Evolutionary conservation across 2,329 filamentous ascomycete genomes (phyloP).

Genomic region (Colletotrichum caudatum): DNA sequence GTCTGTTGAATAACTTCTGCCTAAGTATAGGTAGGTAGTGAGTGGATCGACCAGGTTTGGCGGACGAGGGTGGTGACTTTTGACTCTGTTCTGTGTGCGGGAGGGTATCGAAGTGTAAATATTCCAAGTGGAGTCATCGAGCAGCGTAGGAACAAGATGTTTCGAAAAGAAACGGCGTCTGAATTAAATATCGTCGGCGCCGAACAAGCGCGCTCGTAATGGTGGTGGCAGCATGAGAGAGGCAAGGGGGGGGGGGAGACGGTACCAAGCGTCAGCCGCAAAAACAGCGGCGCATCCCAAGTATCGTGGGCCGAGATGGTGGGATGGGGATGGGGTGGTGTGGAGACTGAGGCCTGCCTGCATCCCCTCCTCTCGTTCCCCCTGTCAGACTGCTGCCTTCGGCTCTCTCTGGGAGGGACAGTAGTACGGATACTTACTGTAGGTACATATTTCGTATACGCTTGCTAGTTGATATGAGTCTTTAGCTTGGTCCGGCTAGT

Average conservation of each 20-base stretch:
- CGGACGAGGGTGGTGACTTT: neutral
- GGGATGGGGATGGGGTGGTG: constrained; percentile 29
- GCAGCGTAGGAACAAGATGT: constrained; percentile 10
- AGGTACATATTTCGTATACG: neutral
- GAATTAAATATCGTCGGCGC: constrained; percentile 36
- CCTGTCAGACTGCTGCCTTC: constrained; percentile 38
- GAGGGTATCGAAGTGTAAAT: constrained; percentile 35
- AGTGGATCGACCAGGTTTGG: constrained; percentile 19
- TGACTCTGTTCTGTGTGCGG: constrained; percentile 10
- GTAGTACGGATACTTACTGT: no score
- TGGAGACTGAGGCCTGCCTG: constrained; percentile 34
- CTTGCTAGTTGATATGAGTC: constrained; percentile 35
- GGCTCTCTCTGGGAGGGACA: neutral
- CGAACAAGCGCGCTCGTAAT: constrained; percentile 15
- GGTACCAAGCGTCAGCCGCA: constrained; percentile 26
- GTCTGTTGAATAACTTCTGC: constrained; percentile 17
- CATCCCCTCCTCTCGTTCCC: neutral
- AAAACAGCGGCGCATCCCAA: constrained; percentile 20
- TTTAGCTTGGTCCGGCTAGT: constrained; percentile 17
- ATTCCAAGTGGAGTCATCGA: constrained; percentile 26
- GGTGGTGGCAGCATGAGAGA: constrained; percentile 2
- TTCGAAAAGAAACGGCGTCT: constrained; percentile 25
- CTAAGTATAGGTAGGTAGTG: constrained; percentile 16
- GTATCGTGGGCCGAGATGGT: constrained; percentile 6
- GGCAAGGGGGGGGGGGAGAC: neutral